Evolutionary conservation across 805 yeast species (phyloP), one percentile per base, ranked within the genome.

Genomic region (Saccharomycopsis sp.): DNA sequence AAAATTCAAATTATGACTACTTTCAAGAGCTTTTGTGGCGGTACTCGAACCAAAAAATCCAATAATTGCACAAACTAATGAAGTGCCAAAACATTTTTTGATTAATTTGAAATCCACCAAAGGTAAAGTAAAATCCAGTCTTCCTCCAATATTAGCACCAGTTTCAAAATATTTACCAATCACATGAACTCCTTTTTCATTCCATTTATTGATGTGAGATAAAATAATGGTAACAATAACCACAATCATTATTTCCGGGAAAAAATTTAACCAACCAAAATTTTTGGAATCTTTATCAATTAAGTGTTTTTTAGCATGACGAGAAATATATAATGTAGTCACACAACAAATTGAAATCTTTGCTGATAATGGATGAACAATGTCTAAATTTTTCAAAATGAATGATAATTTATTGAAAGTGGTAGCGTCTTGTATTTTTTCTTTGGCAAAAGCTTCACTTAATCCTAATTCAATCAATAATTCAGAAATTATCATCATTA

Each of bases 11-110:
- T 83, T 79, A 46, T 74, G 76, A 14, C 70, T 66, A 1, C 86
- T 70, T 1, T 94, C 92, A 20, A 89, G 62, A 0, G 94, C 73
- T 57, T 92, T 85, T 15, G 89, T 83, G 0, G 96, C 96, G 0
- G 95, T 87, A 1, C 95, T 84, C 4, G 94, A 79, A 56, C 89
- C 96, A 52, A 89, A 82, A 53, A 89, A 85, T 0, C 97, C 97
- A 25, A 89, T 61, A 54, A 86, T 72, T 0, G 95, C 92, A 47
- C 85, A 74, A 44, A 81, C 34, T 12, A 41, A 32, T 15, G 45
- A 45, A 12, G 44, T 37, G n/a, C 26, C 19, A 19, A 58, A 55
- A n/a, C 64, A 52, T 23, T 52, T 41, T 40, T 58, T 63, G 46
- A 62, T 54, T 5, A 63, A 47, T 13, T 51, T 47, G 50, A 55